Percentiles rank a stretch among this genome's conserved stretches.
These are phyloP conservation scores for Pichia sp. DNA, from an alignment of 1,139 yeast species.

Conservation along the genomic window DNA sequence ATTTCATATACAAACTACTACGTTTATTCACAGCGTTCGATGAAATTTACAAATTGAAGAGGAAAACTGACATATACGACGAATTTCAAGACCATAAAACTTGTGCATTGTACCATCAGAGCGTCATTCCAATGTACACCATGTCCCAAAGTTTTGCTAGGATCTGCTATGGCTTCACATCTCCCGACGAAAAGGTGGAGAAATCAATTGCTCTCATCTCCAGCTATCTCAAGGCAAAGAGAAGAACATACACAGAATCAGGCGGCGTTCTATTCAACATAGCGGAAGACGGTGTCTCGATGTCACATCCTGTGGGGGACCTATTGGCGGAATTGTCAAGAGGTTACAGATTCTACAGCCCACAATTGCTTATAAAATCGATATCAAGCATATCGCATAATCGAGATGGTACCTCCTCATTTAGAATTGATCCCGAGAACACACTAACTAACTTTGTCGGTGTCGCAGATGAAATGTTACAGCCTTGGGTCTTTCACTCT, in stretches of 20 bases:
- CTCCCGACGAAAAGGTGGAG: slow-evolving; percentile 22
- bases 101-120: slow-evolving; percentile 40
- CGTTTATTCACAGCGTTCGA: slow-evolving; percentile 39
- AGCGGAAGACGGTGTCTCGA: slow-evolving; percentile 41
- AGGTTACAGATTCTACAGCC: slow-evolving; percentile 31
- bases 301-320: slow-evolving; percentile 57
- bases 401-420: not conserved
- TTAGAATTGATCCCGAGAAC: slow-evolving; percentile 30
- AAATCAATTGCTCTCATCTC: slow-evolving; percentile 32
- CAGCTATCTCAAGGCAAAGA: slow-evolving; percentile 28
- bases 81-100: slow-evolving; percentile 46
- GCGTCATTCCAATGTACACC: slow-evolving; percentile 43
- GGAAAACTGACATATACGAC: slow-evolving; percentile 69
- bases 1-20: slow-evolving; percentile 20
- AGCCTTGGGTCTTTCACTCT: slow-evolving; percentile 63
- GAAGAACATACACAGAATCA: not conserved
- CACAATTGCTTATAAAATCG: slow-evolving; percentile 16
- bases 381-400: slow-evolving; percentile 1
- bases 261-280: slow-evolving; percentile 28
- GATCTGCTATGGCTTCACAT: slow-evolving; percentile 30
- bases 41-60: slow-evolving; percentile 49
- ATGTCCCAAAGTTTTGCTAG: slow-evolving; percentile 44
- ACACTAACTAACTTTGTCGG: slow-evolving; percentile 24
- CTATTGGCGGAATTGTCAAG: slow-evolving; percentile 44
- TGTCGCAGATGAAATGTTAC: slow-evolving; percentile 53